Evolutionary conservation across 768 basidiomycete species (phyloP).

Genomic region (Clitopilus hobsonii): DNA sequence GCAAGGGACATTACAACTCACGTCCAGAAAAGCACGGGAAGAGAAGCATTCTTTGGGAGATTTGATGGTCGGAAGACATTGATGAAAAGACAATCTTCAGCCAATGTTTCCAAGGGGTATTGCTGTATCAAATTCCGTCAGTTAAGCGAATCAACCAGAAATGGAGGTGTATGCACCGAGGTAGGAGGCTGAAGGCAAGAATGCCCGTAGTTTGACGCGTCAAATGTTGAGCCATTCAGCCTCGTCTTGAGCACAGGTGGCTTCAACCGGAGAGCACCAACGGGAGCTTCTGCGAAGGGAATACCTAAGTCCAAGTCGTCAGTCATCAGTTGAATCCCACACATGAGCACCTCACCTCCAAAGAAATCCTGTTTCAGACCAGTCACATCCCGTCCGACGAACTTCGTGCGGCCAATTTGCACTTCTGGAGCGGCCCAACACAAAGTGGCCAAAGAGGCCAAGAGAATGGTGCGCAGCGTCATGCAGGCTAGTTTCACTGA

Average conservation of each 20-base stretch:
- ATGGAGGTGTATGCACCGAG: slow-evolving; percentile 5
- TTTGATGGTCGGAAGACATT: slow-evolving; percentile 54
- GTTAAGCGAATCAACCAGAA: too few species aligned
- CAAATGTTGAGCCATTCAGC: slow-evolving; percentile 17
- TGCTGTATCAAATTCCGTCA: too few species aligned
- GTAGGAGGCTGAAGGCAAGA: slow-evolving; percentile 22
- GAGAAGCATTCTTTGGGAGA: slow-evolving; percentile 15
- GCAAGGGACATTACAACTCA: slow-evolving; percentile 11
- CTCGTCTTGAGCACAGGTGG: slow-evolving; percentile 19
- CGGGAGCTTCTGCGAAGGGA: slow-evolving; percentile 25
- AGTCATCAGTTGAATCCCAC: neutral
- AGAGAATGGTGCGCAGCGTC: neutral
- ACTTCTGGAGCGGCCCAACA: slow-evolving; percentile 5
- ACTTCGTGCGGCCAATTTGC: slow-evolving; percentile 6
- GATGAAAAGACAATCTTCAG: slow-evolving; percentile 58
- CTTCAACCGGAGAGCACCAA: slow-evolving; percentile 21
- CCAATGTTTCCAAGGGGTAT: slow-evolving; percentile 19
- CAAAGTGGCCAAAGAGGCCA: neutral
- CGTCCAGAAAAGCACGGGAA: slow-evolving; percentile 41
- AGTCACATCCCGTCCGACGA: slow-evolving; percentile 8
- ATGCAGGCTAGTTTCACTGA: too few species aligned
- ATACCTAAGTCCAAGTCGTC: slow-evolving; percentile 12
- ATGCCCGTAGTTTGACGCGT: slow-evolving; percentile 22
- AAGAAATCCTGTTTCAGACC: slow-evolving; percentile 11
- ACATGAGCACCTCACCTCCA: slow-evolving; percentile 3